A percentile compares a stretch with the other conserved stretches of the same genome.
phyloP scores from a whole-genome alignment of 208 protist genomes.

The Crithidia mellificae region DNA sequence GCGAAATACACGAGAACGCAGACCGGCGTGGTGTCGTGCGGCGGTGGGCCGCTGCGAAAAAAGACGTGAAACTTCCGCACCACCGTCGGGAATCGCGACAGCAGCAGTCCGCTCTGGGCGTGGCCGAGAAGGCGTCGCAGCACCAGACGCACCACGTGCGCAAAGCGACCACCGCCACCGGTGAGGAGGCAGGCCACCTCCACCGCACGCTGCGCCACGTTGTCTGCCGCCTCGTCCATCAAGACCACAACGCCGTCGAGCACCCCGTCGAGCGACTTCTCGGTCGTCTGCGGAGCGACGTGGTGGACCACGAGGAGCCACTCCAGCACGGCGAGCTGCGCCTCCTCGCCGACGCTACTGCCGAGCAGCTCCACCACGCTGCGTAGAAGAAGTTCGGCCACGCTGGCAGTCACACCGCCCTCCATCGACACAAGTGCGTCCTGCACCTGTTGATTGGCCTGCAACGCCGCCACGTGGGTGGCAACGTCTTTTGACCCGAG shows the following conservation, averaged over 20 bases:
- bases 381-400: conserved; percentile 19
- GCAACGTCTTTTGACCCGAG: conserved; percentile 25
- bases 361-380: conserved; percentile 26
- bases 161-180: conserved; percentile 37
- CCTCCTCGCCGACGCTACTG: conserved; percentile 40
- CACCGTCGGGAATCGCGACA: conserved; percentile 47
- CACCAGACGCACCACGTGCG: conserved; percentile 29
- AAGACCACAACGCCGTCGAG: conserved; percentile 37
- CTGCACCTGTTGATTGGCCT: conserved; percentile 25
- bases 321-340: conserved; percentile 52
- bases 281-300: conserved; percentile 25
- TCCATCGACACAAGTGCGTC: conserved; percentile 24
- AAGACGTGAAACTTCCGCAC: conserved; percentile 52
- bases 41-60: conserved; percentile 9
- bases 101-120: conserved; percentile 22
- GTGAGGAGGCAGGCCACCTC: conserved; percentile 55
- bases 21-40: neutral
- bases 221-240: conserved; percentile 43
- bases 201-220: conserved; percentile 48
- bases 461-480: conserved; percentile 21
- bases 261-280: conserved; percentile 27
- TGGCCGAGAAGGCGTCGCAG: conserved; percentile 24
- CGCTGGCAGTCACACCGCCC: conserved; percentile 9
- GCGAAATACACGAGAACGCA: conserved; percentile 30
- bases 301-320: conserved; percentile 61